Base-by-base conservation (phyloP, 73 alveolate species). In the Stentor roeselii region DNA sequence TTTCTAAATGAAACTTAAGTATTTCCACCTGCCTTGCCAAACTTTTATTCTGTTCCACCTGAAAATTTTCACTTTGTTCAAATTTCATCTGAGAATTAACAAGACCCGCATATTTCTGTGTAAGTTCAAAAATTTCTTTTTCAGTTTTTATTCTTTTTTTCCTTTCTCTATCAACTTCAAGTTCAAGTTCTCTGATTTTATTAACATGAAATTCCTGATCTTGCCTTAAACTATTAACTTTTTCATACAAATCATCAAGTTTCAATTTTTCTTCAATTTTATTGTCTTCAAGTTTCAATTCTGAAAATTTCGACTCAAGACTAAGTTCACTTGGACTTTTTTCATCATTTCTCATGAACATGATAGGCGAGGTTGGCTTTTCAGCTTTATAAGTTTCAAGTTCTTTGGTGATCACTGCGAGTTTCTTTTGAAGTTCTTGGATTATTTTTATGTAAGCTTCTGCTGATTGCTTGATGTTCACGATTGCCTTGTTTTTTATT, bases 381-480 rank as follows among this genome's bases (percentile, higher is more conserved):
- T 14, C 2, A 0, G 0, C 2, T 67, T 67, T 67, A 0, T 27
- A 21, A 21, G 41, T 34, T 30, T 67, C 37, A 21, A 67, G n/a
- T 76, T 76, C 74, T 27, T 76, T 40, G 14, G 14, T 39, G 0
- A 38, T 30, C 14, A 14, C 76, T 21, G 60, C 60, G 6, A 76
- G 30, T 76, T 76, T 15, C 39, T 76, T 39, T 35, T 76, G 32
- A 15, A 76, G 59, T 76, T 76, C 59, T 76, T 15, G 38, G n/a
- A 76, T 76, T n/a, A 76, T 76, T 41, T 39, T 76, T 30, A 76
- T 76, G 2, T 76, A 76, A 40, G 60, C 76, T 38, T 88, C 93
- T 36, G 89, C 86, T 31, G 91, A 83, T 37, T 84, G 50, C 38
- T 88, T 90, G 60, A 90, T 87, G 76, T 90, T 90, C 14, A 90